Percentiles rank a stretch among this genome's conserved stretches.
These are phyloP conservation scores for Trichosphaerium sp. DNA, from an alignment of 78 protist species.

Conservation along the genomic window DNA sequence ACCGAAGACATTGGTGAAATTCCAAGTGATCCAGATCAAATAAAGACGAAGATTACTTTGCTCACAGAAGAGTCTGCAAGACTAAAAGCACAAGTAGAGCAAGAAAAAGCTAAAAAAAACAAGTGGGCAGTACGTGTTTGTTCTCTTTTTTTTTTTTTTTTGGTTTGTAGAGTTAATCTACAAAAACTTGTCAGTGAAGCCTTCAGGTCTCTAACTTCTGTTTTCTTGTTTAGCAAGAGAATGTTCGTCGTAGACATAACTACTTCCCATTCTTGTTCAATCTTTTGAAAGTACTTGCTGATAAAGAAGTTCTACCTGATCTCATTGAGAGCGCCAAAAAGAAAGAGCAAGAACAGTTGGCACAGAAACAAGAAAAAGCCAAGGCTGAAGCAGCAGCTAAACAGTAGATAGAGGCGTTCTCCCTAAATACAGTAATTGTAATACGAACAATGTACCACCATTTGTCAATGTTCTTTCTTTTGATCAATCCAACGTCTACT, in stretches of 20 bases:
- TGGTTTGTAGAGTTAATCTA: not conserved
- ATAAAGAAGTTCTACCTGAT: conserved; percentile 21
- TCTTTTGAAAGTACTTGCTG: conserved; percentile 63
- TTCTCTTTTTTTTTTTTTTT: not conserved
- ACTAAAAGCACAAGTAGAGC: not conserved
- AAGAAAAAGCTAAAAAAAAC: not conserved
- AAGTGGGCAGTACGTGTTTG: not conserved
- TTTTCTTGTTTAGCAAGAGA: conserved; percentile 42
- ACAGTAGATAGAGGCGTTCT: no score
- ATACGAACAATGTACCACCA: no score
- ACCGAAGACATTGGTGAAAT: not conserved
- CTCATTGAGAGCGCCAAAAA: conserved; percentile 32
- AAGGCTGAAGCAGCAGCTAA: no score
- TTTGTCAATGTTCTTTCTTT: no score
- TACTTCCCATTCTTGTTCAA: conserved; percentile 80
- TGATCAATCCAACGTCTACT: no score
- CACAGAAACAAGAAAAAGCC: no score
- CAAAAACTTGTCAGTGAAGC: not conserved
- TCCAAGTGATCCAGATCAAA: not conserved
- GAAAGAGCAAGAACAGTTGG: no score
- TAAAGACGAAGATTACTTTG: not conserved
- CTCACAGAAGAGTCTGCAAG: not conserved
- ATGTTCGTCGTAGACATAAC: conserved; percentile 78
- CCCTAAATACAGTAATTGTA: no score
- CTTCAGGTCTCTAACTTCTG: not conserved